Conservation (phyloP, 345 rosid species). For the Gossypium bickii region DNA sequence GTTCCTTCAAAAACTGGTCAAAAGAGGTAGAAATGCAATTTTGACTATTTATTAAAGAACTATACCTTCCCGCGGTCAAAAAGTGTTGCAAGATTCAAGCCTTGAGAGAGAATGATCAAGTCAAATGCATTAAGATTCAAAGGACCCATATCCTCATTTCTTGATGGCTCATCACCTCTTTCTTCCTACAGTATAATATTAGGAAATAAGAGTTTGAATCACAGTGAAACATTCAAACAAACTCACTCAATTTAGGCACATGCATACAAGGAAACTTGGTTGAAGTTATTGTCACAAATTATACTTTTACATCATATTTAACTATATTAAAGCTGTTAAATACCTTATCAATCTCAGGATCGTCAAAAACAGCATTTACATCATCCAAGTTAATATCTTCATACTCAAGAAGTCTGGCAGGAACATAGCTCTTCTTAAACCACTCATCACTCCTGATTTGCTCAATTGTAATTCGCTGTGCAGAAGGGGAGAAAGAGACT, state of each 20-base stretch:
- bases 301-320: not conserved
- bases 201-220: conserved; percentile 5
- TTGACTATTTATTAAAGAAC: not conserved
- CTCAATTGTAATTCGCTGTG: conserved; percentile 81
- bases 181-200: conserved; percentile 45
- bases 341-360: conserved; percentile 65
- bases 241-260: not conserved
- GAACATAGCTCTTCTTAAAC: conserved; percentile 63
- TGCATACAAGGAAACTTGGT: not conserved
- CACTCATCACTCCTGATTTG: conserved; percentile 77
- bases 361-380: conserved; percentile 83
- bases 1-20: conserved; percentile 2
- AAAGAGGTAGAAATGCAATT: not conserved
- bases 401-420: conserved; percentile 65
- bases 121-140: conserved; percentile 91
- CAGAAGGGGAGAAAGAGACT: conserved; percentile 7
- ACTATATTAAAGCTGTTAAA: not conserved
- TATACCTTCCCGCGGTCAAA: conserved; percentile 87
- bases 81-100: conserved; percentile 84
- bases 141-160: conserved; percentile 65
- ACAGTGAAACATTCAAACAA: not conserved
- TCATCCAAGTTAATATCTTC: conserved; percentile 96
- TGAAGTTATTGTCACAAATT: not conserved
- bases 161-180: conserved; percentile 38
- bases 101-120: conserved; percentile 86